Percentiles rank a stretch among this genome's conserved stretches.
Conservation (phyloP, 2,329 filamentous ascomycete species). For the Alternaria gansuensis region DNA sequence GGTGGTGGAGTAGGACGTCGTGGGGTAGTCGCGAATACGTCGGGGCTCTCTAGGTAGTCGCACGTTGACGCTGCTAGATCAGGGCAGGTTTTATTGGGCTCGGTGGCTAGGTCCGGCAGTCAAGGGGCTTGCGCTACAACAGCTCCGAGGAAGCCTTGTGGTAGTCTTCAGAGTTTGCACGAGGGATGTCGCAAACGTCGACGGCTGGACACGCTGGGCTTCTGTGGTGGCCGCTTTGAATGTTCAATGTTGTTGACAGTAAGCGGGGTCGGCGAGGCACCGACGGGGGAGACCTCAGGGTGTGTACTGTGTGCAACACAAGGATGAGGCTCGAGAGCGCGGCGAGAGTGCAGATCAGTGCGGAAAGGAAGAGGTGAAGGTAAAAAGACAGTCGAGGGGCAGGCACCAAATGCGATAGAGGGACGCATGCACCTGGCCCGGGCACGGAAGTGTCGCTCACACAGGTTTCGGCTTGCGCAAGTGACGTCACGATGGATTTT, state of each 20-base stretch:
- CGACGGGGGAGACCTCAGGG: slow-evolving; percentile 16
- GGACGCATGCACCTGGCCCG: slow-evolving; percentile 17
- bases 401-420: slow-evolving; percentile 21
- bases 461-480: slow-evolving; percentile 23
- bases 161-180: slow-evolving; percentile 18
- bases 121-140: slow-evolving; percentile 21
- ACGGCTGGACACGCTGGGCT: slow-evolving; percentile 5
- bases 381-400: slow-evolving; percentile 22
- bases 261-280: slow-evolving; percentile 32
- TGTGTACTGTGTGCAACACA: slow-evolving; percentile 27
- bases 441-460: slow-evolving; percentile 17
- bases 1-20: slow-evolving; percentile 24
- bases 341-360: slow-evolving; percentile 39
- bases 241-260: slow-evolving; percentile 17
- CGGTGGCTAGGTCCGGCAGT: slow-evolving; percentile 32
- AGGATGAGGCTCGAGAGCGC: slow-evolving; percentile 34
- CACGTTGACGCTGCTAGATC: slow-evolving; percentile 42
- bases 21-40: slow-evolving; percentile 26
- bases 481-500: slow-evolving; percentile 30
- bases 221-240: slow-evolving; percentile 12
- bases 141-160: slow-evolving; percentile 12
- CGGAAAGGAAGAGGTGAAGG: slow-evolving; percentile 24
- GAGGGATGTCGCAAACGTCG: slow-evolving; percentile 9
- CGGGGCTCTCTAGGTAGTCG: slow-evolving; percentile 31
- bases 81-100: slow-evolving; percentile 23